phyloP scores from a whole-genome alignment of 2,329 filamentous ascomycete species.

The Beauveria caledonica region DNA sequence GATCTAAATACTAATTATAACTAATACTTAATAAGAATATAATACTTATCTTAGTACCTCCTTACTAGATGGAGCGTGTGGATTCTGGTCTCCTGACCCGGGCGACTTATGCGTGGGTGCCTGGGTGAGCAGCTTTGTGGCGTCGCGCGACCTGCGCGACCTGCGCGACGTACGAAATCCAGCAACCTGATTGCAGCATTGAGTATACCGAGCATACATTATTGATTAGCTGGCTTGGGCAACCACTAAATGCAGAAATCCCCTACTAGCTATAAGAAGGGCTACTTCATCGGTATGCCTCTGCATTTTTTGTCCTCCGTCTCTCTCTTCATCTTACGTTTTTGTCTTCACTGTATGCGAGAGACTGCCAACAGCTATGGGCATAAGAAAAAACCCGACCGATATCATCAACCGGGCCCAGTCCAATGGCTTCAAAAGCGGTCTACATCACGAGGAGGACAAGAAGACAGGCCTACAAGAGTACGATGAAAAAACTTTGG shows the following conservation, averaged over 20 bases:
- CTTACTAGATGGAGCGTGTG: neutral
- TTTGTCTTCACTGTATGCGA: neutral
- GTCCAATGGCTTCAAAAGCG: neutral
- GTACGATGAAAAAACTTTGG: neutral
- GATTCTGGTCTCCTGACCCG: neutral
- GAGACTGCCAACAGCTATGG: neutral
- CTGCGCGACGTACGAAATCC: neutral
- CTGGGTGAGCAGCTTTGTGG: neutral
- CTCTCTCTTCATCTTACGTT: neutral
- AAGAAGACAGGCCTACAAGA: neutral
- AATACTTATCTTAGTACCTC: neutral
- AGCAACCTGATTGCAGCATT: neutral
- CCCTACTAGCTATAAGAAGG: neutral
- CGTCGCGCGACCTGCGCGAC: neutral
- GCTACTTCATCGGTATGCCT: neutral
- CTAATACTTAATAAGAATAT: too few species aligned
- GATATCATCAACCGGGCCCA: neutral
- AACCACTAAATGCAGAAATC: neutral
- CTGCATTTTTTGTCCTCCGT: neutral
- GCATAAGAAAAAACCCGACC: neutral
- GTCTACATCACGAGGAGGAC: neutral
- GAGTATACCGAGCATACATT: neutral
- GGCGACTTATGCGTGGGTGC: conserved; percentile 4
- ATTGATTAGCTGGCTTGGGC: neutral
- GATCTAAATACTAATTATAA: too few species aligned